Conservation (phyloP, 495 filamentous ascomycete species). For the Mycothermus thermophilus region DNA sequence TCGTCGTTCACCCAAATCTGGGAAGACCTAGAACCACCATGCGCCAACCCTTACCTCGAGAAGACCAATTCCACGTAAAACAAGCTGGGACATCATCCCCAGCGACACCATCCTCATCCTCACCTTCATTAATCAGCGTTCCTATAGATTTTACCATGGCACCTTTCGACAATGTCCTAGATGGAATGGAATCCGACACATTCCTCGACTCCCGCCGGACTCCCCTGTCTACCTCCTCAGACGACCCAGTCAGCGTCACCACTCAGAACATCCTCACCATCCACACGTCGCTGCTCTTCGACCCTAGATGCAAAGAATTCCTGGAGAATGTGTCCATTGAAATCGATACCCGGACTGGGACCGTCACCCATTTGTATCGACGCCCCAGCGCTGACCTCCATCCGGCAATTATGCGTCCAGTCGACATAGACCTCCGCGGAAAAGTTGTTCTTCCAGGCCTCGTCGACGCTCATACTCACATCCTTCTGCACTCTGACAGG, state of each 20-base stretch:
- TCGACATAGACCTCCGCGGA: constrained; percentile 33
- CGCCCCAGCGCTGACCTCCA: constrained; percentile 11
- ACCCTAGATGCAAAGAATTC: constrained; percentile 34
- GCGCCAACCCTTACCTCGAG: too few relatives aligned
- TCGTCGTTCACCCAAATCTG: too few relatives aligned
- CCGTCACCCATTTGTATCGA: constrained; percentile 25
- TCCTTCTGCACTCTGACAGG: constrained; percentile 37
- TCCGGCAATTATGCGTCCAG: neutral
- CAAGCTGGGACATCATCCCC: too few relatives aligned
- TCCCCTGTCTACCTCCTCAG: neutral
- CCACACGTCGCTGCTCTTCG: constrained; percentile 36
- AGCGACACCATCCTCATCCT: too few relatives aligned
- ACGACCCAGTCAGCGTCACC: constrained; percentile 2
- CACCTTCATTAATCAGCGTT: too few relatives aligned
- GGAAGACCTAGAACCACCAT: too few relatives aligned
- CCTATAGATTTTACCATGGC: too few relatives aligned
- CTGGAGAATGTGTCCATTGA: constrained; percentile 27
- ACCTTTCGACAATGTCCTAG: too few relatives aligned
- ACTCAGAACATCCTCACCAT: constrained; percentile 17
- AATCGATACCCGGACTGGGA: constrained; percentile 24
- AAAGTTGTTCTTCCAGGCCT: constrained; percentile 36
- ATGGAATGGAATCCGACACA: too few relatives aligned
- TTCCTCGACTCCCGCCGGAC: neutral
- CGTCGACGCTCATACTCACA: constrained; percentile 41
- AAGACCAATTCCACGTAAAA: too few relatives aligned